Conservation (phyloP, 805 yeast species). For the Yarrowia sp. region DNA sequence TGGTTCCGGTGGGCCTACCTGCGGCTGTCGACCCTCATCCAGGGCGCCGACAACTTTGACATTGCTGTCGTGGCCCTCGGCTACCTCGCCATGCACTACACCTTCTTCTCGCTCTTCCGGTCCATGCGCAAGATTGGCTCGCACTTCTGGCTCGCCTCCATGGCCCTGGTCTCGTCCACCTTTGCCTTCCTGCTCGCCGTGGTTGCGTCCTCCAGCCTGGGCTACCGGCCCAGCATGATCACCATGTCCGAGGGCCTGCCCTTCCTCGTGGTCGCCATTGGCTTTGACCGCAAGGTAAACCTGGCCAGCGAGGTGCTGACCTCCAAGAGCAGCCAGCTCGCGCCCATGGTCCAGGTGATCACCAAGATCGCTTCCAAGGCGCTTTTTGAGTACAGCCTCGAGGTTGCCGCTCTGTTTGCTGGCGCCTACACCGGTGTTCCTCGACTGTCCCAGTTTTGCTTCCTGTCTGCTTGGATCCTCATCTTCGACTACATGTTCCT, state of each 20-base stretch:
- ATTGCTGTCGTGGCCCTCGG: slow-evolving; percentile 75
- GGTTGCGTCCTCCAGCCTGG: slow-evolving; percentile 55
- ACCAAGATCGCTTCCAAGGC: slow-evolving; percentile 46
- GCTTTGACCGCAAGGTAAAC: slow-evolving; percentile 80
- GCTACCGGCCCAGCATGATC: slow-evolving; percentile 63
- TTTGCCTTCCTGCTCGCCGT: slow-evolving; percentile 83
- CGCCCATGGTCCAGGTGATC: slow-evolving; percentile 43
- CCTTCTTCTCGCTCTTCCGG: slow-evolving; percentile 67
- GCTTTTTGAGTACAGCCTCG: slow-evolving; percentile 72
- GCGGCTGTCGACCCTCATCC: slow-evolving; percentile 39
- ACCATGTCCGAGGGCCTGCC: slow-evolving; percentile 89
- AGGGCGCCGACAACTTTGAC: slow-evolving; percentile 83
- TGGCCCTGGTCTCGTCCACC: slow-evolving; percentile 73
- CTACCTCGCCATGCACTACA: slow-evolving; percentile 83
- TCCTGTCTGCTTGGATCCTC: slow-evolving; percentile 67
- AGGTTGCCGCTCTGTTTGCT: slow-evolving; percentile 62
- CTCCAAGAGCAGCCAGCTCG: slow-evolving; percentile 36
- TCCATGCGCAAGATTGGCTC: slow-evolving; percentile 81
- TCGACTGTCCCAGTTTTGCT: slow-evolving; percentile 77
- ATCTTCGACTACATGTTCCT: slow-evolving; percentile 69
- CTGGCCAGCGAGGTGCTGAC: slow-evolving; percentile 51
- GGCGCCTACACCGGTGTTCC: slow-evolving; percentile 58
- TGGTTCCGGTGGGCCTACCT: slow-evolving; percentile 40
- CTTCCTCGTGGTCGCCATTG: slow-evolving; percentile 85
- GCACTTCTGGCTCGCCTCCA: slow-evolving; percentile 79